Conservation (phyloP, 2,329 filamentous ascomycete genomes). For the Fusarium coffeatum region DNA sequence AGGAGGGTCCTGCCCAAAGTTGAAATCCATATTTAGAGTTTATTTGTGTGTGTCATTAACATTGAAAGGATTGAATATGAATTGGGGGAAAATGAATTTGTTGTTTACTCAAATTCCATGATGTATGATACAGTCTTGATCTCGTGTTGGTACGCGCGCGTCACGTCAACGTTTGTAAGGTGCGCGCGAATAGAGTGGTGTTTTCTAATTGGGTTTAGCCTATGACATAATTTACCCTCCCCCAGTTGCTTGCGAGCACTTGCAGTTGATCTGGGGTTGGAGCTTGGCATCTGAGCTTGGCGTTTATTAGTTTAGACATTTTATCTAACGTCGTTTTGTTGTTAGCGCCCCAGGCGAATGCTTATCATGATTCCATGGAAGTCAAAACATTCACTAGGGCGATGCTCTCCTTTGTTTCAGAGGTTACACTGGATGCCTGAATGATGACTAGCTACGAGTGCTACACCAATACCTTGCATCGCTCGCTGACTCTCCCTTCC, state of each 20-base stretch:
- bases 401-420: background rate
- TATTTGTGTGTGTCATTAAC: background rate
- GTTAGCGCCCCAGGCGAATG: background rate
- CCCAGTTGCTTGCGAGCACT: slow-evolving; percentile 13
- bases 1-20: slow-evolving; percentile 28
- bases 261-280: slow-evolving; percentile 26
- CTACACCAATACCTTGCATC: background rate
- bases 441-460: background rate
- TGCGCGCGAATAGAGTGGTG: slow-evolving; percentile 4
- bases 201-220: background rate
- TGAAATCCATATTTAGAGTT: slow-evolving; percentile 34
- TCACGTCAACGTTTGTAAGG: background rate
- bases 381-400: background rate
- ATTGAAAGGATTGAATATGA: background rate
- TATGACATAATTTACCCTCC: slow-evolving; percentile 16
- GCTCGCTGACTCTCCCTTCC: background rate
- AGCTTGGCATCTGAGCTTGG: slow-evolving; percentile 26
- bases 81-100: slow-evolving; percentile 19
- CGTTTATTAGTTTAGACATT: background rate
- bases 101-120: slow-evolving; percentile 22
- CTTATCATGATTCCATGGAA: background rate
- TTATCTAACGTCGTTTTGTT: background rate
- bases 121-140: slow-evolving; percentile 1
- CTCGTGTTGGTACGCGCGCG: slow-evolving; percentile 17
- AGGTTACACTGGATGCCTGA: background rate